These are phyloP conservation scores for Pseudogymnoascus sp. DNA, from an alignment of 2,329 filamentous ascomycete species.

Conservation along the genomic window DNA sequence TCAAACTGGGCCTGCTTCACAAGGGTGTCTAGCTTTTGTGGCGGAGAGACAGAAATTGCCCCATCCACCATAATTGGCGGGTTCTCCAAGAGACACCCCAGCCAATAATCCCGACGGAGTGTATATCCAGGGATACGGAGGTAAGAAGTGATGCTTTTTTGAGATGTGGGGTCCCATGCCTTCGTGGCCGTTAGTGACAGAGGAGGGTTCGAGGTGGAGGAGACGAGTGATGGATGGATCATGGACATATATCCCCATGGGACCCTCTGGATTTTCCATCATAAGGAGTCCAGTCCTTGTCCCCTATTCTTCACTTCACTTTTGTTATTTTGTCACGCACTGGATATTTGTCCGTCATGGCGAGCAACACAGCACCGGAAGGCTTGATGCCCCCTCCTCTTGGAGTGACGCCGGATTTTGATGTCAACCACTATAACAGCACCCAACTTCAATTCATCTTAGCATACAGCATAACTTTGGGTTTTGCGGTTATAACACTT, in stretches of 20 bases:
- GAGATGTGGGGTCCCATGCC: neutral
- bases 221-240: neutral
- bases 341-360: neutral
- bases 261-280: slow-evolving; percentile 3
- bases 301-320: neutral
- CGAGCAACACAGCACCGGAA: slow-evolving; percentile 2
- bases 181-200: neutral
- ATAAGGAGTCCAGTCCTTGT: neutral
- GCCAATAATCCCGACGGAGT: neutral
- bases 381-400: slow-evolving; percentile 5
- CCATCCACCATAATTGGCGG: neutral
- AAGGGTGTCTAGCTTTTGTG: neutral
- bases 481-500: neutral
- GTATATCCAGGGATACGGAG: neutral
- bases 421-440: neutral
- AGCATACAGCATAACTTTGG: neutral
- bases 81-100: neutral
- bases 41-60: neutral
- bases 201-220: neutral
- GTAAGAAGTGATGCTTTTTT: slow-evolving; percentile 2
- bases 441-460: neutral
- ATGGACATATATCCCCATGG: slow-evolving; percentile 7
- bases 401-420: slow-evolving; percentile 1
- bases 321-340: neutral
- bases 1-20: neutral